These are phyloP conservation scores for Middelhovenomyces tepae DNA, from an alignment of 805 yeast species.

Conservation along the genomic window DNA sequence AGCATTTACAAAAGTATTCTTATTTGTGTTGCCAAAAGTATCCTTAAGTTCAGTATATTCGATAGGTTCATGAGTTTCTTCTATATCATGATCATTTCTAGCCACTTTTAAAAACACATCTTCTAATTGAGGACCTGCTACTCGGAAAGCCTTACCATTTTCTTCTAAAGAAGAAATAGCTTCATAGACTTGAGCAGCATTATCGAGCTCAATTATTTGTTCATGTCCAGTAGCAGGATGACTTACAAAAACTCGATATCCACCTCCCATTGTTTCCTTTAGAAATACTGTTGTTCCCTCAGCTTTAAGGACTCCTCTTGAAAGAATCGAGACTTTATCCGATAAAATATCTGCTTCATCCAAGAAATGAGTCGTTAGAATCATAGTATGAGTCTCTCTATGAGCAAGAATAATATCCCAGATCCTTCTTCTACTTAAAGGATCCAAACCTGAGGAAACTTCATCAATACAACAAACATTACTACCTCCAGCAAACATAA, in stretches of 20 bases:
- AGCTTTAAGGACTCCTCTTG: slow-evolving; percentile 26
- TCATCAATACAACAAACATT: slow-evolving; percentile 30
- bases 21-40: not conserved
- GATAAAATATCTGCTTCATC: slow-evolving; percentile 31
- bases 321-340: slow-evolving; percentile 27
- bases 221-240: slow-evolving; percentile 23
- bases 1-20: not conserved
- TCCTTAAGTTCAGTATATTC: slow-evolving; percentile 12
- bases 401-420: slow-evolving; percentile 28
- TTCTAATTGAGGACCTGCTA: slow-evolving; percentile 30
- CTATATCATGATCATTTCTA: slow-evolving; percentile 19
- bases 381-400: slow-evolving; percentile 23
- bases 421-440: slow-evolving; percentile 27
- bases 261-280: slow-evolving; percentile 27
- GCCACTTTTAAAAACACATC: slow-evolving; percentile 27
- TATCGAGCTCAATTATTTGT: slow-evolving; percentile 16
- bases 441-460: slow-evolving; percentile 32
- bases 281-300: slow-evolving; percentile 27
- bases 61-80: slow-evolving; percentile 2
- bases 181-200: slow-evolving; percentile 20
- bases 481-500: slow-evolving; percentile 29
- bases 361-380: slow-evolving; percentile 29
- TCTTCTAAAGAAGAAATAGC: slow-evolving; percentile 17
- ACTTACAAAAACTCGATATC: slow-evolving; percentile 22
- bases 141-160: slow-evolving; percentile 18